Conservation (phyloP, 1,284 basidiomycete genomes). For the Ceratobasidium papillatum region DNA sequence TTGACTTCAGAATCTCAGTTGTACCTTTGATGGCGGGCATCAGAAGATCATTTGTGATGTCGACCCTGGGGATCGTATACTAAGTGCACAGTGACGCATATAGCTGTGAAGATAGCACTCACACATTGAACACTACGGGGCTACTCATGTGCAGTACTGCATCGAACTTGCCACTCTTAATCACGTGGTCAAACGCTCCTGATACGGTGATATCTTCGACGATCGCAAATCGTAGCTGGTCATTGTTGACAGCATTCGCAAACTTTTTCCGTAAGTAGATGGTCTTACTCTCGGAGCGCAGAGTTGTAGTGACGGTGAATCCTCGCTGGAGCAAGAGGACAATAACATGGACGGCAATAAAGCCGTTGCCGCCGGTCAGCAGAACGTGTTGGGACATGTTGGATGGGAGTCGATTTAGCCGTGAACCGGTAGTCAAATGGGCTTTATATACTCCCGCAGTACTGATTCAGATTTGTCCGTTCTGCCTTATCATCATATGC, state of each 20-base stretch:
- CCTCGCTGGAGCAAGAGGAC: constrained; percentile 15
- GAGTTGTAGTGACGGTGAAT: constrained; percentile 21
- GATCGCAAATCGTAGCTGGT: constrained; percentile 30
- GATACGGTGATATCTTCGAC: constrained; percentile 38
- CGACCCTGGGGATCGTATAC: neutral
- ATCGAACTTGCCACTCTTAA: constrained; percentile 39
- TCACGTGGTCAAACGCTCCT: constrained; percentile 44
- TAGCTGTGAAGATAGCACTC: no score
- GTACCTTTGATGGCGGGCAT: no score
- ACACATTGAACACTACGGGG: constrained; percentile 34
- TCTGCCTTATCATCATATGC: neutral
- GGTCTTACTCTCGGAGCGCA: constrained; percentile 39
- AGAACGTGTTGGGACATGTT: constrained; percentile 18
- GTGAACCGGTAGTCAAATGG: no score
- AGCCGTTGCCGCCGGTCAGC: constrained; percentile 41
- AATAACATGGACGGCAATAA: constrained; percentile 39
- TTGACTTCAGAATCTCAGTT: constrained; percentile 53
- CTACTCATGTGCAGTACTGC: constrained; percentile 41
- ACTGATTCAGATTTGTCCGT: no score
- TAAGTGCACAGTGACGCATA: no score
- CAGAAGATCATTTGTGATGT: constrained; percentile 51
- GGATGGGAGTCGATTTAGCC: no score
- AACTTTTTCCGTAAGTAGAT: constrained; percentile 36
- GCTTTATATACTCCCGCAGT: no score
- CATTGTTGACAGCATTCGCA: neutral